A percentile compares a stretch with the other conserved stretches of the same genome.
phyloP scores from a whole-genome alignment of 345 rosid genomes.

The Geranium brycei region DNA sequence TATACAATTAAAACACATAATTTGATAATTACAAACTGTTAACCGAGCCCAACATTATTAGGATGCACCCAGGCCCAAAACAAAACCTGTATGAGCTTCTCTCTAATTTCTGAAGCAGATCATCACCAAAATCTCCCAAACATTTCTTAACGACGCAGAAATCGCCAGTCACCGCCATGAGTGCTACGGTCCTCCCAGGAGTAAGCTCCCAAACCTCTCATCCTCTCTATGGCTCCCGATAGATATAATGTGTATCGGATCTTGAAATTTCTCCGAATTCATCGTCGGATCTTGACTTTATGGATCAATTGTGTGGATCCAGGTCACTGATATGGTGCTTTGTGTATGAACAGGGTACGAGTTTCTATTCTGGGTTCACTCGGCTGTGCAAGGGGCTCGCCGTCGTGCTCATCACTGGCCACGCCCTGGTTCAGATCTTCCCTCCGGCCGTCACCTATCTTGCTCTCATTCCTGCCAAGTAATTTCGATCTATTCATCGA shows the following conservation, averaged over 20 bases:
- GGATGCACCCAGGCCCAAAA: too few relatives aligned
- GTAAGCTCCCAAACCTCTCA: not conserved
- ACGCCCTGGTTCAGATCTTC: constrained; percentile 64
- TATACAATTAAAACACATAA: too few relatives aligned
- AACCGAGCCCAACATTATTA: too few relatives aligned
- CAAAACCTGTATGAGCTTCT: too few relatives aligned
- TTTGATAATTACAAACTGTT: too few relatives aligned
- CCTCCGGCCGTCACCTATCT: constrained; percentile 61
- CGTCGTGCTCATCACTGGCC: constrained; percentile 60
- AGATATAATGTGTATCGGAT: not conserved
- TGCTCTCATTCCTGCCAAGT: constrained; percentile 92
- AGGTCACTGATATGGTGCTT: not conserved
- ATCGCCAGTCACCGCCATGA: not conserved
- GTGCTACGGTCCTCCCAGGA: not conserved
- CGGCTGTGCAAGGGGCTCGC: constrained; percentile 85
- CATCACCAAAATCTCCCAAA: not conserved
- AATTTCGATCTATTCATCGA: not conserved
- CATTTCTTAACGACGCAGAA: not conserved
- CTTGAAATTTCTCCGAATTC: not conserved
- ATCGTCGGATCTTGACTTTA: not conserved
- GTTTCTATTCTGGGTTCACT: constrained; percentile 62
- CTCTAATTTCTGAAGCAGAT: too few relatives aligned
- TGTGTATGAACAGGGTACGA: constrained; percentile 33
- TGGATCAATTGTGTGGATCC: not conserved
- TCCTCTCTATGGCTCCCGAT: not conserved